Evolutionary conservation across 2,329 filamentous ascomycete genomes (phyloP), one percentile per base, ranked within the genome.

Genomic region (Stenocarpella maydis): DNA sequence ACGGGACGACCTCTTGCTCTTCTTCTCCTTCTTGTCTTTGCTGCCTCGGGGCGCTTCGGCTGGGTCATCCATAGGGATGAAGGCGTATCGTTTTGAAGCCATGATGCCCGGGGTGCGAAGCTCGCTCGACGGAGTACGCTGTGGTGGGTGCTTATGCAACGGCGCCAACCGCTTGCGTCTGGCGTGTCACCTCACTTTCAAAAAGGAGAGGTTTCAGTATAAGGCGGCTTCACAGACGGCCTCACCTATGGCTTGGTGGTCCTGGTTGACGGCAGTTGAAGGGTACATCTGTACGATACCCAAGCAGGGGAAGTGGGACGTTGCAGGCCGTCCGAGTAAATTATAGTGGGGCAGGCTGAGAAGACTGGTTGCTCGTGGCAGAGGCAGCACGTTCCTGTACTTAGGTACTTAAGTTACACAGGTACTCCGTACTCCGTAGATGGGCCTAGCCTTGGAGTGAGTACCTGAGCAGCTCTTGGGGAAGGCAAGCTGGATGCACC

Each of bases 61-160:
- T n/a, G 89, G 82, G 71, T 89, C 88, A 70, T 88, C 88, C 90
- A 92, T 92, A 9, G 89, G 86, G 72, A 92, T 79, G 73, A 92
- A 87, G 9, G 89, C 88, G 77, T 91, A 92, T 74, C 86, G 88
- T 78, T 91, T 91, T 55, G 82, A 82, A 21, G 77, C 73, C 58
- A 67, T 72, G 39, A 24, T 47, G 41, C 21, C 5, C 7, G 14
- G 17, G 5, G 41, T 31, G 26, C n/a, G 58, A 41, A 19, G 17
- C 26, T 34, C 39, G 26, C 24, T 61, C 19, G 41, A 19, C 15
- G 17, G 4, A 41, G 19, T 45, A 31, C 4, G 55, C 37, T 47
- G 24, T 34, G 26, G 19, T 39, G 39, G 24, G 26, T 15, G 39
- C 21, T 31, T 31, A 31, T 61, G 17, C 17, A 28, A 47, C 19